Conservation (phyloP, 192 early-diverging fungal genomes). For the Gonapodya sp. region DNA sequence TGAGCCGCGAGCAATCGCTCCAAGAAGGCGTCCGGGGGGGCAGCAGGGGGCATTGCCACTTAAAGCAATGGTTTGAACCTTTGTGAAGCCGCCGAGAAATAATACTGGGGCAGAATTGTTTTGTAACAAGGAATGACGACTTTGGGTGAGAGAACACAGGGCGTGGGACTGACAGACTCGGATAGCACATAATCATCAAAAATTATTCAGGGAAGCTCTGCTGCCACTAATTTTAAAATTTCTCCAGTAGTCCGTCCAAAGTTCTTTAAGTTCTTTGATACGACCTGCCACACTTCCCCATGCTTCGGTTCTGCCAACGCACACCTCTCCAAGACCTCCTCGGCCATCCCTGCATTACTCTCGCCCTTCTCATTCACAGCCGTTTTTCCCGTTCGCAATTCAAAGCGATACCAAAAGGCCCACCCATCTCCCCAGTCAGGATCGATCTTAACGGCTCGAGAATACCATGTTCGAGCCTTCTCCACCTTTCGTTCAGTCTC, state of each 20-base stretch:
- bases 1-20: background rate
- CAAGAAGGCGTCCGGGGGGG: background rate
- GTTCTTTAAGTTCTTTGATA: conserved; percentile 68
- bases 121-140: no score
- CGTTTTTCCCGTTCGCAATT: conserved; percentile 58
- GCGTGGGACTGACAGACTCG: no score
- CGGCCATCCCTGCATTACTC: conserved; percentile 24
- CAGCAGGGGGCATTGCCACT: background rate
- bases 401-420: conserved; percentile 94
- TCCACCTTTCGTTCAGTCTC: conserved; percentile 89
- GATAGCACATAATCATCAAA: no score
- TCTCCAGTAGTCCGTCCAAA: conserved; percentile 57
- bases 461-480: conserved; percentile 90
- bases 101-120: no score
- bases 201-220: conserved; percentile 16
- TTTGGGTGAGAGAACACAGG: no score
- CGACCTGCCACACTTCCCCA: conserved; percentile 76
- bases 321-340: conserved; percentile 57
- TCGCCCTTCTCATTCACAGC: background rate
- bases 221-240: conserved; percentile 31
- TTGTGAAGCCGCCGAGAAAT: no score
- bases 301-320: conserved; percentile 73
- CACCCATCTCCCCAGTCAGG: conserved; percentile 85
- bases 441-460: conserved; percentile 68
- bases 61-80: no score